Percentiles rank a stretch among this genome's conserved stretches.
Evolutionary conservation across 768 basidiomycete species (phyloP).

Genomic region (Tricholoma sp.): DNA sequence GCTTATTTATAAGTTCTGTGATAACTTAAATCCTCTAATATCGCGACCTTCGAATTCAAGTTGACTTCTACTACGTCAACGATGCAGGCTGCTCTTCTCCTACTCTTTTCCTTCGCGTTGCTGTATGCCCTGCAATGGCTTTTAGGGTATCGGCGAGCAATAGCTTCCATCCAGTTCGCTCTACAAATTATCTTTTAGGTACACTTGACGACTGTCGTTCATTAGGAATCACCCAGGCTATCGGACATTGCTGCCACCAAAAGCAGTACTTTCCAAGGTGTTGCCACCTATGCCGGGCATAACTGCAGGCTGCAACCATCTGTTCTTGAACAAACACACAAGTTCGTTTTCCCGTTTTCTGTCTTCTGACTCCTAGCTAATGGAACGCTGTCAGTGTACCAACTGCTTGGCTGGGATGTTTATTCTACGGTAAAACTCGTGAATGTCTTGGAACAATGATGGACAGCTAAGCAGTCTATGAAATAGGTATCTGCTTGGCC

Average conservation of each 20-base stretch:
- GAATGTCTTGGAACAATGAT: not conserved
- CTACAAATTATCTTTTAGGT: no score
- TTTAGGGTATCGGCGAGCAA: constrained; percentile 20
- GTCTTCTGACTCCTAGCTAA: not conserved
- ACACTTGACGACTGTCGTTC: no score
- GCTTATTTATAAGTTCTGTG: no score
- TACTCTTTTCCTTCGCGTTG: constrained; percentile 12
- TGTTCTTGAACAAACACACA: constrained; percentile 26
- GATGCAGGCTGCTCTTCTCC: constrained; percentile 6
- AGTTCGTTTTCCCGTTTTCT: constrained; percentile 14
- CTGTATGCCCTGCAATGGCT: constrained; percentile 17
- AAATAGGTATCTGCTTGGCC: constrained; percentile 25
- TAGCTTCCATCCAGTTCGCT: no score
- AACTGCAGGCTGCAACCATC: constrained; percentile 23
- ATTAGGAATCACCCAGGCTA: no score
- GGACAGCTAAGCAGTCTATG: not conserved
- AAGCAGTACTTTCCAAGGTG: constrained; percentile 18
- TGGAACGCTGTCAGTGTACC: not conserved
- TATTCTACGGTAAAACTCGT: constrained; percentile 24
- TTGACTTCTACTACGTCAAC: not conserved
- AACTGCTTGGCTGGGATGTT: constrained; percentile 22
- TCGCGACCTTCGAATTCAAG: no score
- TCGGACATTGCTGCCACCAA: constrained; percentile 22
- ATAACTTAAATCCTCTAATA: no score
- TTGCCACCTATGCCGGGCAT: constrained; percentile 26